phyloP scores from a whole-genome alignment of 106 monocot species.

The Phalaenopsis equestris region DNA sequence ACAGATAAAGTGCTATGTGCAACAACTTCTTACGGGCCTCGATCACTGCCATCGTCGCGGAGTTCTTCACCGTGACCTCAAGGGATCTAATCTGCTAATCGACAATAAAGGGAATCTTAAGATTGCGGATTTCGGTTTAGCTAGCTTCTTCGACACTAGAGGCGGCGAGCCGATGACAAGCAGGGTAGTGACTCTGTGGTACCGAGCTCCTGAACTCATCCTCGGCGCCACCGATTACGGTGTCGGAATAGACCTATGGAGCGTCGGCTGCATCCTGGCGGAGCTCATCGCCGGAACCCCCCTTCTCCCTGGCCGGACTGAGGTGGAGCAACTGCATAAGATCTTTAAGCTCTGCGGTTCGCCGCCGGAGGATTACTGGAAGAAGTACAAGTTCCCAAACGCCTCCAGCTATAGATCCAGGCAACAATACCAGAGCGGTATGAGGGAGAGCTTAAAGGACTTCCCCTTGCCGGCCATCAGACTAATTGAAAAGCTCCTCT shows the following conservation, averaged over 20 bases:
- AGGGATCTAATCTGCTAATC: constrained; percentile 54
- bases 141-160: constrained; percentile 38
- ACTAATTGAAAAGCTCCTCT: constrained; percentile 39
- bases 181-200: constrained; percentile 61
- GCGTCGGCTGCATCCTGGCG: constrained; percentile 62
- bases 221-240: constrained; percentile 49
- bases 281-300: constrained; percentile 49
- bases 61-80: constrained; percentile 56
- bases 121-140: constrained; percentile 61
- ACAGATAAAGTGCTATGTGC: constrained; percentile 67
- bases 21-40: constrained; percentile 51
- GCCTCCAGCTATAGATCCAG: constrained; percentile 30
- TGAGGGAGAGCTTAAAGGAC: constrained; percentile 47
- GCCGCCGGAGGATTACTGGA: constrained; percentile 49
- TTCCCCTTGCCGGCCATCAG: constrained; percentile 31
- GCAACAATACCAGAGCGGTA: constrained; percentile 31
- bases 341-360: constrained; percentile 69
- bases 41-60: constrained; percentile 51
- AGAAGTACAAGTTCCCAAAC: constrained; percentile 37
- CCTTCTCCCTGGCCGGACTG: constrained; percentile 52
- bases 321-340: constrained; percentile 71
- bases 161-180: constrained; percentile 40
- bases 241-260: constrained; percentile 58
- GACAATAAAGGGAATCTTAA: constrained; percentile 52
- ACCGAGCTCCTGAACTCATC: constrained; percentile 61